Conservation (phyloP, 495 filamentous ascomycete genomes). For the Cetradonia linearis region DNA sequence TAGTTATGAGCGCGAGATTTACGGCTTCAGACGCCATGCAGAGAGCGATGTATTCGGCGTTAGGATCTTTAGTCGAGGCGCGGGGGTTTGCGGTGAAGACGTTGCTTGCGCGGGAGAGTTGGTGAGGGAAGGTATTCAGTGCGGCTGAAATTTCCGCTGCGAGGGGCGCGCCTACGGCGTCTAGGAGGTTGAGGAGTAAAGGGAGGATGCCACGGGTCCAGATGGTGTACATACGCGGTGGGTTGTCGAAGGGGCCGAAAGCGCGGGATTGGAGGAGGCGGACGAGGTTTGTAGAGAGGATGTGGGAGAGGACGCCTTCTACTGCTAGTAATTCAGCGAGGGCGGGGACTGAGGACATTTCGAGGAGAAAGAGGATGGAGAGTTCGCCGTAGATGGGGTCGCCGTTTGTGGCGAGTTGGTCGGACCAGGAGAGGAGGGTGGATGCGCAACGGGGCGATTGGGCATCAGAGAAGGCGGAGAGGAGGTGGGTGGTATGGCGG, state of each 20-base stretch:
- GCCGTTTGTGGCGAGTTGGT: conserved; percentile 58
- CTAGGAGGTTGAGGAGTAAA: conserved; percentile 79
- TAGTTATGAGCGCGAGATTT: conserved; percentile 60
- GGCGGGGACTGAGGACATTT: conserved; percentile 68
- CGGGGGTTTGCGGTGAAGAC: conserved; percentile 42
- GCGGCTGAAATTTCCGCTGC: conserved; percentile 78
- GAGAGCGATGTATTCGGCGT: conserved; percentile 49
- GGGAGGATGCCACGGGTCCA: conserved; percentile 85
- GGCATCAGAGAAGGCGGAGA: conserved; percentile 52
- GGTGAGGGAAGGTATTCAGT: conserved; percentile 70
- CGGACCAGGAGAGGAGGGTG: conserved; percentile 89
- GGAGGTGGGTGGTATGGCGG: conserved; percentile 49
- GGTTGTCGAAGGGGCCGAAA: conserved; percentile 58
- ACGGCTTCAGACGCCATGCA: conserved; percentile 65
- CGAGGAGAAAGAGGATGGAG: conserved; percentile 74
- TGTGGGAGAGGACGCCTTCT: conserved; percentile 65
- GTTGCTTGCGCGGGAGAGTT: conserved; percentile 53
- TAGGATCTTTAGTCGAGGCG: conserved; percentile 22
- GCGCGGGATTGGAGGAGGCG: conserved; percentile 56
- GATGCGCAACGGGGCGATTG: conserved; percentile 67
- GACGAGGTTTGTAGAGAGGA: conserved; percentile 67
- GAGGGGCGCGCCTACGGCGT: conserved; percentile 63
- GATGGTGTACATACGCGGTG: conserved; percentile 57
- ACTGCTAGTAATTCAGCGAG: conserved; percentile 84
- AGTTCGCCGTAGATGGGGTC: conserved; percentile 95